These are phyloP conservation scores for Nannizziopsis arthrosporioides DNA, from an alignment of 2,329 filamentous ascomycete species.

Conservation along the genomic window DNA sequence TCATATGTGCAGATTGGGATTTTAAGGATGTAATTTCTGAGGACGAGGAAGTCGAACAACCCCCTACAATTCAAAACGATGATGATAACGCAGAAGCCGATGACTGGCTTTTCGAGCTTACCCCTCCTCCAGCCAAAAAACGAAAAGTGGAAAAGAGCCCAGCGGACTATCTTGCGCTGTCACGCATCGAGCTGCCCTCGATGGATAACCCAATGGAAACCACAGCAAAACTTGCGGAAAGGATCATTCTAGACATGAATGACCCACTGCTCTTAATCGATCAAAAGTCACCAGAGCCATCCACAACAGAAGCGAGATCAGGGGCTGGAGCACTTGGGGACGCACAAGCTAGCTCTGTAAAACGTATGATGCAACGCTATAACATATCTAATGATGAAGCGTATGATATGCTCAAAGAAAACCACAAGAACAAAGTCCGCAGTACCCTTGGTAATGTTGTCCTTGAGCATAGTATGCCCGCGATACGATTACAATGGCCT, in stretches of 20 bases:
- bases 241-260: slow-evolving; percentile 72
- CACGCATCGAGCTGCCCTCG: slow-evolving; percentile 54
- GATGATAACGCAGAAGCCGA: slow-evolving; percentile 48
- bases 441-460: slow-evolving; percentile 81
- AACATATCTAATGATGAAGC: slow-evolving; percentile 95
- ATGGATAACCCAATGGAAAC: slow-evolving; percentile 71
- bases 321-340: slow-evolving; percentile 38
- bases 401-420: slow-evolving; percentile 91
- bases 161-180: slow-evolving; percentile 39
- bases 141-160: slow-evolving; percentile 44
- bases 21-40: slow-evolving; percentile 44
- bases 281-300: slow-evolving; percentile 54
- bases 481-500: slow-evolving; percentile 81
- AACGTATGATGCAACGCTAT: slow-evolving; percentile 68
- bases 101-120: slow-evolving; percentile 38
- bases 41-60: slow-evolving; percentile 21
- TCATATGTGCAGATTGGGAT: slow-evolving; percentile 81
- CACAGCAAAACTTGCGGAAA: slow-evolving; percentile 62
- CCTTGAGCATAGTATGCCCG: slow-evolving; percentile 91
- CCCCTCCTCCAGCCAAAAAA: slow-evolving; percentile 49
- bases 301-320: slow-evolving; percentile 42
- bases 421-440: slow-evolving; percentile 89
- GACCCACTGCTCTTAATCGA: slow-evolving; percentile 81
- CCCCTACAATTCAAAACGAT: slow-evolving; percentile 22
- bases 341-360: slow-evolving; percentile 58